Evolutionary conservation across 2,329 filamentous ascomycete species (phyloP), one percentile per base, ranked within the genome.

Genomic region (Botrytis fragariae): DNA sequence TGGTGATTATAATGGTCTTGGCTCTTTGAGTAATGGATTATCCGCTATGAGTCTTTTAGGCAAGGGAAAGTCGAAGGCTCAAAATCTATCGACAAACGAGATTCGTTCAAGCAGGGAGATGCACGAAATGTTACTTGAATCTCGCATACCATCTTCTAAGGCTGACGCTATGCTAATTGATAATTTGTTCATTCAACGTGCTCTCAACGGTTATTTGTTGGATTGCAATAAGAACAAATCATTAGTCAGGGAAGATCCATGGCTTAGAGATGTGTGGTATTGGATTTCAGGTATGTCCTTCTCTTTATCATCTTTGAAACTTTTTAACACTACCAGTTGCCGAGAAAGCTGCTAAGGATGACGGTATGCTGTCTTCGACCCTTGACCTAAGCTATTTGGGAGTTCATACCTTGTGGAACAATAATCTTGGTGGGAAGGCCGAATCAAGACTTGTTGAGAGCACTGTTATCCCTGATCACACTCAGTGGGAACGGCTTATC

Each of bases 221-320:
- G 85, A 94, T 78, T 90, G 89, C 74, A 82, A 83, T 25, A 87
- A 84, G 65, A 96, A 96, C 78, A 87, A 87, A 75, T 83, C 86
- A 9, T 87, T 95, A n/a, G 86, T 92, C 1, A 84, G 86, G 9
- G 92, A 93, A 74, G 91, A 95, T 78, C 88, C 88, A 44, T 93
- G 92, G 88, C 84, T 95, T n/a, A 87, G 90, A 73, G 91, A 92
- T 72, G 84, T 93, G n/a, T 97, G 93, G 93, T 88, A 89, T 64
- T 93, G 92, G 86, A 85, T 95, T 65, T 86, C 88, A 74, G 89
- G 92, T 90, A 79, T 79, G 84, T 86, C 76, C n/a, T 20, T 29
- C 65, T 59, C 44, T 71, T 25, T 48, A 42, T 7, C 32, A 16
- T n/a, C n/a, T 60, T 10, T 57, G 35, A 70, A n/a, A 67, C 48